A percentile compares a stretch with the other conserved stretches of the same genome.
These are phyloP conservation scores for Sphaerulina musiva DNA, from an alignment of 2,329 filamentous ascomycete genomes.

Conservation along the genomic window DNA sequence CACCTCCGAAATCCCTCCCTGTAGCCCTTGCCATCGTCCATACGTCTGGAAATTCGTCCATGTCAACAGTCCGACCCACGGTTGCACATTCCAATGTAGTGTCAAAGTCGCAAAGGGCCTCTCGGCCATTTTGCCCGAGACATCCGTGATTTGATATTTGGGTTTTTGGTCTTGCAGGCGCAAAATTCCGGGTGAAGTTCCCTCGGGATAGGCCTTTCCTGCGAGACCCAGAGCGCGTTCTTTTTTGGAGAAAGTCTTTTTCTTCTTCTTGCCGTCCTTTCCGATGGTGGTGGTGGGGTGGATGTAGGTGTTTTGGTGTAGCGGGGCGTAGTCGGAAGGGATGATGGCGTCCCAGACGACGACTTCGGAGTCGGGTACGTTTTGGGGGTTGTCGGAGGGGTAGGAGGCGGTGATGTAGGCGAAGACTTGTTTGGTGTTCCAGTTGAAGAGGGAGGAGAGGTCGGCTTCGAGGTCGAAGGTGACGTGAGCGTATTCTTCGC, in stretches of 20 bases:
- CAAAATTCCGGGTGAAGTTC: constrained; percentile 57
- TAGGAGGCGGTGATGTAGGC: constrained; percentile 85
- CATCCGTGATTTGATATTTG: constrained; percentile 96
- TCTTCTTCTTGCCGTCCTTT: not conserved
- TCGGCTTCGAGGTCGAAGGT: constrained; percentile 91
- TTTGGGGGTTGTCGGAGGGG: constrained; percentile 38
- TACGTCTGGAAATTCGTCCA: constrained; percentile 55
- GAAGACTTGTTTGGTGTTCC: constrained; percentile 99
- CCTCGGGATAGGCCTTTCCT: constrained; percentile 29
- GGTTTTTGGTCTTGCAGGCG: constrained; percentile 76
- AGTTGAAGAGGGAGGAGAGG: constrained; percentile 86
- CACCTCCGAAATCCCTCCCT: constrained; percentile 56
- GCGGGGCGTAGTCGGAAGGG: constrained; percentile 59
- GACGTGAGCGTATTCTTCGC: constrained; percentile 92
- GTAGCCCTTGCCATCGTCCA: constrained; percentile 59
- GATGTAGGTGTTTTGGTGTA: constrained; percentile 46
- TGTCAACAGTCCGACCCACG: constrained; percentile 82
- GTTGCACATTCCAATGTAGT: constrained; percentile 94
- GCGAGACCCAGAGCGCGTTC: not conserved
- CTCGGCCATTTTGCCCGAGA: constrained; percentile 68
- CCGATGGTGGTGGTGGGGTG: constrained; percentile 40
- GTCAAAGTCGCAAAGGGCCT: constrained; percentile 67
- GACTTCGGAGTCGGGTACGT: constrained; percentile 51
- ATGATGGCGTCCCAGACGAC: constrained; percentile 97
- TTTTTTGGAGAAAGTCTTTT: constrained; percentile 1